phyloP scores from a whole-genome alignment of 176 grass and related monocot species.

The Urochloa ruziziensis region DNA sequence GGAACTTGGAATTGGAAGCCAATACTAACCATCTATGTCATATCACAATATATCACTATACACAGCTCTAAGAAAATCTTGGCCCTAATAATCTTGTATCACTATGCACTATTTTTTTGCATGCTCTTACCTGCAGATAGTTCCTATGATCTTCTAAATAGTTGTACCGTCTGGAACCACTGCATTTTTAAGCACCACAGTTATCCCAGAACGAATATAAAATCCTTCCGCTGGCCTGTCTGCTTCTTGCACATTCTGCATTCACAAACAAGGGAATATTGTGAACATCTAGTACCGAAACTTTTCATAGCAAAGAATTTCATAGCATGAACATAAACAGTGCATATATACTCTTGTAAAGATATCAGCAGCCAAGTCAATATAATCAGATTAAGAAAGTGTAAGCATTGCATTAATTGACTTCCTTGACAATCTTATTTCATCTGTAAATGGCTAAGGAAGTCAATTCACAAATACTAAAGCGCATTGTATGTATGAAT shows the following conservation, averaged over 20 bases:
- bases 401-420: no score
- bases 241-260: slow-evolving; percentile 75
- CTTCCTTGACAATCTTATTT: neutral
- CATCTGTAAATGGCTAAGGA: neutral
- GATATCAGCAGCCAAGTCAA: neutral
- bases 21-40: neutral
- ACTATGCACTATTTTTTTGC: neutral
- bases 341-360: neutral
- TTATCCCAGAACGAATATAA: slow-evolving; percentile 84
- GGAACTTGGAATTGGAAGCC: no score
- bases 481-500: neutral
- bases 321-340: neutral
- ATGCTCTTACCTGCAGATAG: slow-evolving; percentile 26
- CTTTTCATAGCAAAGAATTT: neutral
- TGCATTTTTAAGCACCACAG: slow-evolving; percentile 67
- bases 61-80: neutral
- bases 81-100: neutral
- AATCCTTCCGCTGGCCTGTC: slow-evolving; percentile 55
- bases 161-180: slow-evolving; percentile 59
- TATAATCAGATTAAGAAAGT: no score
- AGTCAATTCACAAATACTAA: neutral
- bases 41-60: neutral
- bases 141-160: slow-evolving; percentile 45
- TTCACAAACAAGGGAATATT: slow-evolving; percentile 25
- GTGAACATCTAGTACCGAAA: neutral